Evolutionary conservation across 768 basidiomycete species (phyloP), one percentile per base, ranked within the genome.

Genomic region (Suillus alpinus): DNA sequence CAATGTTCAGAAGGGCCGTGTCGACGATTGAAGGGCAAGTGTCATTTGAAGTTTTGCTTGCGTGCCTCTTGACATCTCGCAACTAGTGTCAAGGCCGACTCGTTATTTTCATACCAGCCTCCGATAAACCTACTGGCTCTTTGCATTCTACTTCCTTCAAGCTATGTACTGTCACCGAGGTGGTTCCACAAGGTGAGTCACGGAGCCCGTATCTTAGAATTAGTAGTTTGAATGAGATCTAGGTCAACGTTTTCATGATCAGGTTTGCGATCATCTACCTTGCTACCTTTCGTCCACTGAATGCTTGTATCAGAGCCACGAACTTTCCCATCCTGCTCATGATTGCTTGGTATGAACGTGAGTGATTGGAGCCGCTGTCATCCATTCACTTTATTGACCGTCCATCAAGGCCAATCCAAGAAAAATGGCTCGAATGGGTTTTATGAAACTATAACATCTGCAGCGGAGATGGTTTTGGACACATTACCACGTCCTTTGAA

Each of bases 1-100:
- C 91, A 2, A 94, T 97, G 94, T 98, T 96, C 72, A 81, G 96
- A 52, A 89, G 88, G 70, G 95, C 95, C 0, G 96, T 98, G 2
- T 87, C 88, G 2, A 98, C 95, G 0, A 87, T 99, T 56, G 97
- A 98, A 80, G 95, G 92, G 95, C 85, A 77, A 55, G 53, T 67
- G 69, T 61, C 47, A 29, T 51, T 18, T 13, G n/a, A 13, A 18
- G 60, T 59, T 20, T 26, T 52, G 32, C 36, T 36, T 59, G 59
- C 13, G 7, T 40, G 62, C 32, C 23, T 56, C 3, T 56, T 74
- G 39, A 67, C 31, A 52, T 31, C 57, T 53, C n/a, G 16, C 43
- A 14, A 43, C 67, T 40, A 83, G 92, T 40, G 92, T 94, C 55
- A 93, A 94, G 68, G 92, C 91, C 31, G 95, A 98, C 71, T 92